Evolutionary conservation across 352 stramenopile species (phyloP).

Genomic region (Phytophthora uliginosa): DNA sequence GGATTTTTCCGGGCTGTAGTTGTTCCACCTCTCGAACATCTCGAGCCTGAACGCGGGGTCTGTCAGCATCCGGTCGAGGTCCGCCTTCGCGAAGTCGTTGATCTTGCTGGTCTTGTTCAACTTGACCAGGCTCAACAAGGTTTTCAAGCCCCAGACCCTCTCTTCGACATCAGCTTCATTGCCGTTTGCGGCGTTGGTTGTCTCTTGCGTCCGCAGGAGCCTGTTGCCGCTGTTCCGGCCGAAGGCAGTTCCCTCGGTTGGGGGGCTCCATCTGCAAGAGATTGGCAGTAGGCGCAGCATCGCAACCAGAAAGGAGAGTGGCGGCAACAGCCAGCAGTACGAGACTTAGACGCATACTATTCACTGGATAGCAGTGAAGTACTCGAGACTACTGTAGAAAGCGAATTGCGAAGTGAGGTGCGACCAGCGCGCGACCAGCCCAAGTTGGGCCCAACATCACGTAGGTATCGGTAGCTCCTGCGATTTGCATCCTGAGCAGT

Average conservation of each 20-base stretch:
- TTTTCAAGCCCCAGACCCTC: not conserved
- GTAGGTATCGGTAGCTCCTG: too few relatives aligned
- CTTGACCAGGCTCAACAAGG: not conserved
- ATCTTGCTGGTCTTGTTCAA: not conserved
- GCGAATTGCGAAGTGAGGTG: too few relatives aligned
- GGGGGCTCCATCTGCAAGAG: too few relatives aligned
- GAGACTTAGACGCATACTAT: not conserved
- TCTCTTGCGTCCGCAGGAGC: not conserved
- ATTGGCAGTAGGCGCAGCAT: too few relatives aligned
- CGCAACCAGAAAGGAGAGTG: not conserved
- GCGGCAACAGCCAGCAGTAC: not conserved
- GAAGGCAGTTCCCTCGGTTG: not conserved
- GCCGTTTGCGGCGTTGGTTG: not conserved
- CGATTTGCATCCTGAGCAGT: too few relatives aligned
- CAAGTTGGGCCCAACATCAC: too few relatives aligned
- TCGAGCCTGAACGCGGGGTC: not conserved
- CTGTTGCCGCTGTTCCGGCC: not conserved
- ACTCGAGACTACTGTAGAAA: too few relatives aligned
- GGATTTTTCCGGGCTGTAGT: not conserved
- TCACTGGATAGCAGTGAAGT: constrained; percentile 1
- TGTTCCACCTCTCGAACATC: not conserved
- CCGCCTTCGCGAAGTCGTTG: not conserved
- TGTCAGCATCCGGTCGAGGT: not conserved
- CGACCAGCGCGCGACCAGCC: too few relatives aligned
- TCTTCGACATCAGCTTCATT: not conserved